Conservation (phyloP, 495 filamentous ascomycete species). For the Penicillium roqueforti region DNA sequence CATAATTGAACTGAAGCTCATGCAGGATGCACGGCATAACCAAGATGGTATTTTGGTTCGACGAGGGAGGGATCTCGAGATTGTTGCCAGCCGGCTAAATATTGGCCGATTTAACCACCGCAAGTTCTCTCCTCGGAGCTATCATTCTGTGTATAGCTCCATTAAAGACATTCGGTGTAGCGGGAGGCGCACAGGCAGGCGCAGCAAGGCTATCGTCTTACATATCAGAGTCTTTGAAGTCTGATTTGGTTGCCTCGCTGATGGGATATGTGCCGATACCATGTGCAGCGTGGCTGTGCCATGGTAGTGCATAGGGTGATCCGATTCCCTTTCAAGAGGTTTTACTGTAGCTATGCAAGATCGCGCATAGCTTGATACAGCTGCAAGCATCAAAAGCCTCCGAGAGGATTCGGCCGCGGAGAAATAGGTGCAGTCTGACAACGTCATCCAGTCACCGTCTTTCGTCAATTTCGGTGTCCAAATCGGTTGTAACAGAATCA, state of each 20-base stretch:
- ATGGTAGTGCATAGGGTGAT: conserved; percentile 12
- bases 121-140: not conserved
- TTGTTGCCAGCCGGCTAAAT: not conserved
- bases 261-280: conserved; percentile 3
- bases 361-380: not conserved
- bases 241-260: not conserved
- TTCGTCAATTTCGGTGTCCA: conserved; percentile 27
- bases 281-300: conserved; percentile 8
- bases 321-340: conserved; percentile 4
- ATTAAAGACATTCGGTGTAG: not conserved
- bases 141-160: not conserved
- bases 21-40: conserved; percentile 1
- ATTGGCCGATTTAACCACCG: not conserved
- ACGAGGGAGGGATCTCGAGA: not conserved
- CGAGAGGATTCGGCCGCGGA: not conserved
- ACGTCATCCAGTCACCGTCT: conserved; percentile 1
- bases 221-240: not conserved
- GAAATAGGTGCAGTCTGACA: not conserved
- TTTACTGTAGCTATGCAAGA: not conserved
- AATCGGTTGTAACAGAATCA: conserved; percentile 20
- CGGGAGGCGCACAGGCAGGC: not conserved
- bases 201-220: not conserved
- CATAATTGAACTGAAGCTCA: not conserved
- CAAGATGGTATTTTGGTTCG: not conserved
- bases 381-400: not conserved